Conservation (phyloP, 305 asterid species). For the Fraxinus sp. region DNA sequence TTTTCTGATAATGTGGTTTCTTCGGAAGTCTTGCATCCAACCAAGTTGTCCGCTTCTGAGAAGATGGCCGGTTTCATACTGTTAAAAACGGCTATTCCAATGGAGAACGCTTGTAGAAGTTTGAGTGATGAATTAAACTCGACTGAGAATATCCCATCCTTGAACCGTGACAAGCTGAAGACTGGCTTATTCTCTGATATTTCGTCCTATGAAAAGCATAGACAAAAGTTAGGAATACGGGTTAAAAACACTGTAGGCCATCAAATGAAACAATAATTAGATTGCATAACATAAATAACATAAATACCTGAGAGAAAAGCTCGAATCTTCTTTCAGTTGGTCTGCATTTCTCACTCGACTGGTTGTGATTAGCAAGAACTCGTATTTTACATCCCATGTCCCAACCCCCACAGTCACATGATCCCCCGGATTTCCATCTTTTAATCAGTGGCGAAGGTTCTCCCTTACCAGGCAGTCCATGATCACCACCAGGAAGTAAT, state of each 20-base stretch:
- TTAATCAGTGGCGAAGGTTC: slow-evolving; percentile 67
- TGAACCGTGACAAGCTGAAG: slow-evolving; percentile 47
- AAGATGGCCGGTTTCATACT: slow-evolving; percentile 33
- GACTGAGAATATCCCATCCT: slow-evolving; percentile 66
- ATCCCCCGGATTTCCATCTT: slow-evolving; percentile 77
- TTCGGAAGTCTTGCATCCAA: slow-evolving; percentile 29
- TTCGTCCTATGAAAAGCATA: slow-evolving; percentile 42
- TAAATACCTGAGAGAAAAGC: slow-evolving; percentile 60
- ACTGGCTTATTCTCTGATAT: slow-evolving; percentile 36
- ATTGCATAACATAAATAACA: slow-evolving; percentile 21
- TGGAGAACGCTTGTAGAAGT: slow-evolving; percentile 65
- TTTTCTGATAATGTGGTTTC: slow-evolving; percentile 25
- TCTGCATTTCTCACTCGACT: slow-evolving; percentile 21
- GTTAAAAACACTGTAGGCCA: background rate
- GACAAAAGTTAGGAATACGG: slow-evolving; percentile 7
- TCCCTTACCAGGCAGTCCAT: slow-evolving; percentile 68
- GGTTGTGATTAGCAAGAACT: slow-evolving; percentile 36
- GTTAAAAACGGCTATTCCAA: slow-evolving; percentile 50
- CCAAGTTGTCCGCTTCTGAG: slow-evolving; percentile 11
- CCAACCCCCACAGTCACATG: slow-evolving; percentile 93
- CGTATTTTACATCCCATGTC: slow-evolving; percentile 71
- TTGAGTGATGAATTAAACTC: slow-evolving; percentile 60
- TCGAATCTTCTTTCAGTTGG: slow-evolving; percentile 36
- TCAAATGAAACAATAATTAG: background rate
- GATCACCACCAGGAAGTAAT: slow-evolving; percentile 74